A percentile compares a stretch with the other conserved stretches of the same genome.
Conservation (phyloP, 202 grass and related monocot species). For the Dendrocalamus latiflorus region DNA sequence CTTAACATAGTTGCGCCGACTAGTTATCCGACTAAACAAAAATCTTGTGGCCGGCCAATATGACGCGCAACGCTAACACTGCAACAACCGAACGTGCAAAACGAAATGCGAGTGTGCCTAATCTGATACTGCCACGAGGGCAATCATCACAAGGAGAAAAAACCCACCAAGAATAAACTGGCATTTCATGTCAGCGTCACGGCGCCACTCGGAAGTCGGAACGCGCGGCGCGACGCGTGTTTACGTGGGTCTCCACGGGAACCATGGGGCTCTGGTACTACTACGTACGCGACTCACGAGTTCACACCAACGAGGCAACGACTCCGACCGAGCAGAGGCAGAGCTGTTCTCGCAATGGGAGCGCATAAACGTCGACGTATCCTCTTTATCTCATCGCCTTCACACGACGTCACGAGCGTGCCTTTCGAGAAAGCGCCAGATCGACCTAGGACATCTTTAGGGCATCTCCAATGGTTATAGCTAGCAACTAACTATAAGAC, state of each 20-base stretch:
- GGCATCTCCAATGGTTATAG: no score
- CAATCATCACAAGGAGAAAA: background rate
- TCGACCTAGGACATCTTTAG: background rate
- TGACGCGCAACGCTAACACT: no score
- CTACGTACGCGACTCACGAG: background rate
- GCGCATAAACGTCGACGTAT: conserved; percentile 4
- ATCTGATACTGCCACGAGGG: background rate
- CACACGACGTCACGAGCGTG: background rate
- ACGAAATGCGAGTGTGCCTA: background rate
- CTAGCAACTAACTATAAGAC: no score
- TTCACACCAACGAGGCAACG: background rate
- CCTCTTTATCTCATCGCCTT: background rate
- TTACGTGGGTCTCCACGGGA: background rate
- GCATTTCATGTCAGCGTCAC: background rate
- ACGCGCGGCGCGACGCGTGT: background rate
- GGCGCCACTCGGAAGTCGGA: background rate
- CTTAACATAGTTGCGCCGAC: no score
- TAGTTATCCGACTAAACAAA: no score
- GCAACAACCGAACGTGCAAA: background rate
- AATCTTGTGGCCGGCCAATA: no score
- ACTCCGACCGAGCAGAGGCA: background rate
- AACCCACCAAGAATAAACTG: background rate
- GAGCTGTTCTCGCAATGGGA: background rate
- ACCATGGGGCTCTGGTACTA: background rate
- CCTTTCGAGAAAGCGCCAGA: background rate